Conservation (phyloP, 768 basidiomycete genomes). For the Clathrus columnatus region DNA sequence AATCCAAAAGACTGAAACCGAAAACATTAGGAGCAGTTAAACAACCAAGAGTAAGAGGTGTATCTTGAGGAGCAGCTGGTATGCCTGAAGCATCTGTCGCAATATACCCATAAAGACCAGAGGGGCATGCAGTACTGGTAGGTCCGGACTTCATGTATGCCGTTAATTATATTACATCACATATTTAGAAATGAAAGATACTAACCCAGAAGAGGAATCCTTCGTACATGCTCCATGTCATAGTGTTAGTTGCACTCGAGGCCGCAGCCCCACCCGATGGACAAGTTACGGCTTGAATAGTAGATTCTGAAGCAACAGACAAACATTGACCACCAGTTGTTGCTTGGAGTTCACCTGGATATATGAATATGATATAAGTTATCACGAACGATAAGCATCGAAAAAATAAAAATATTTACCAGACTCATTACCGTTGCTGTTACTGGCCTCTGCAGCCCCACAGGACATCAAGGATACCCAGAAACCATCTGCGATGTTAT, state of each 20-base stretch:
- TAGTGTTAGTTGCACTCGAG: background rate
- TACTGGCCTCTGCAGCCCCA: background rate
- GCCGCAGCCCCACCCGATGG: background rate
- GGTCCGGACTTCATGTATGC: background rate
- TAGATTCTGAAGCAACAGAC: background rate
- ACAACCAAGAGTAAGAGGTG: slow-evolving; percentile 3
- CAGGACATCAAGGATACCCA: background rate
- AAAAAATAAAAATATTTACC: background rate
- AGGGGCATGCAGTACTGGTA: background rate
- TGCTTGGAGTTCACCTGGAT: background rate
- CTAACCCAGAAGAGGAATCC: slow-evolving; percentile 3
- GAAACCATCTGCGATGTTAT: background rate
- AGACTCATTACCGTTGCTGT: background rate
- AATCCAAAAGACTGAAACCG: background rate
- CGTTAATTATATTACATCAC: background rate
- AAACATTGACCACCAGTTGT: slow-evolving; percentile 1
- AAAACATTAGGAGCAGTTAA: background rate
- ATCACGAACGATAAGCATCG: background rate
- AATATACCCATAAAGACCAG: slow-evolving; percentile 6
- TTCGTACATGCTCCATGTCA: background rate
- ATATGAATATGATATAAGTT: background rate
- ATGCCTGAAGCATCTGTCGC: background rate
- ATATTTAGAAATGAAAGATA: background rate
- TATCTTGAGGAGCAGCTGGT: slow-evolving; percentile 1
- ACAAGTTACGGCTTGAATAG: background rate